phyloP scores from a whole-genome alignment of 495 filamentous ascomycete genomes.

The Talaromyces trachyspermus region DNA sequence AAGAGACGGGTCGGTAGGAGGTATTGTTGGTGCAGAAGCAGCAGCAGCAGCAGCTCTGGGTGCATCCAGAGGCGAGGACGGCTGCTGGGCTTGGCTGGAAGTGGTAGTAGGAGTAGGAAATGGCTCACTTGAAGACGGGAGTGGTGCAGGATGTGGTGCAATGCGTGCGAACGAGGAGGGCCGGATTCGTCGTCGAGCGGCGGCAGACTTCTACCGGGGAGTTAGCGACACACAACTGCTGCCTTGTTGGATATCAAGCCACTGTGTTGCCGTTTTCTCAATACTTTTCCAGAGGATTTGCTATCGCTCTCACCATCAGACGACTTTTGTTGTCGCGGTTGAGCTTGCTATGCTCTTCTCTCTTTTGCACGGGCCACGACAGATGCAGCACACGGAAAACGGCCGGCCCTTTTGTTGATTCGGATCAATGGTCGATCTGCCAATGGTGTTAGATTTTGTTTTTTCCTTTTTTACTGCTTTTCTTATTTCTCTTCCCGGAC shows the following conservation, averaged over 20 bases:
- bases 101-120: background rate
- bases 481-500: background rate
- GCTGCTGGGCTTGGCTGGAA: background rate
- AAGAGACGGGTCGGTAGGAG: background rate
- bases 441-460: conserved; percentile 5
- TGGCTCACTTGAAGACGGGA: conserved; percentile 9
- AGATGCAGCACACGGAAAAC: conserved; percentile 93
- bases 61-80: background rate
- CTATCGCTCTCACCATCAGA: conserved; percentile 14
- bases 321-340: conserved; percentile 68
- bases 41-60: no score
- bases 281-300: conserved; percentile 13
- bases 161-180: conserved; percentile 11
- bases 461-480: conserved; percentile 13
- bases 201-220: conserved; percentile 3
- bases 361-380: conserved; percentile 86
- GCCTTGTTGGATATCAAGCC: background rate
- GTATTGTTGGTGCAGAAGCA: background rate
- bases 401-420: conserved; percentile 98
- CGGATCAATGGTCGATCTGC: conserved; percentile 84
- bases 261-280: conserved; percentile 10
- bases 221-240: conserved; percentile 7
- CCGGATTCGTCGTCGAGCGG: conserved; percentile 8
- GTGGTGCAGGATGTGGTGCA: conserved; percentile 12
- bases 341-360: conserved; percentile 84